Conservation (phyloP, 2,329 filamentous ascomycete species). For the Elsinoe ampelina region DNA sequence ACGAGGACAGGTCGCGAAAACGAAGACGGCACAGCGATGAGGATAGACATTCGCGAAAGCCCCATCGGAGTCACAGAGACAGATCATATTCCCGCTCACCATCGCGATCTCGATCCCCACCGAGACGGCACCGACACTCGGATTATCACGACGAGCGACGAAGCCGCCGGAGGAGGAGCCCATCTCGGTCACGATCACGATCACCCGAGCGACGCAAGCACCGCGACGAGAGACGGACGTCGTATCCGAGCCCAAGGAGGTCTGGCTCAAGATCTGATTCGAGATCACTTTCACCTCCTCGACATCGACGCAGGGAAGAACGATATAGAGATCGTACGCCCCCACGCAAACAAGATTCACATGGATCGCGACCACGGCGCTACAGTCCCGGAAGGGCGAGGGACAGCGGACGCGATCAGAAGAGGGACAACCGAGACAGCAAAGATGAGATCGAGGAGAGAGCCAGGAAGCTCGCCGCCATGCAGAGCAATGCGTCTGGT, state of each 20-base stretch:
- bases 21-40: slow-evolving; percentile 27
- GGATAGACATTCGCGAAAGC: slow-evolving; percentile 24
- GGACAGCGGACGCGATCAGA: slow-evolving; percentile 16
- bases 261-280: slow-evolving; percentile 29
- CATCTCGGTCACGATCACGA: slow-evolving; percentile 25
- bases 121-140: slow-evolving; percentile 21
- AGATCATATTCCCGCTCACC: slow-evolving; percentile 21
- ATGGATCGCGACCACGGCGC: slow-evolving; percentile 18
- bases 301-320: not conserved
- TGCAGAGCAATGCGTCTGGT: slow-evolving; percentile 41
- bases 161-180: not conserved
- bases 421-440: slow-evolving; percentile 14
- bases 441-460: slow-evolving; percentile 27
- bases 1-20: slow-evolving; percentile 26
- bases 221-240: slow-evolving; percentile 24
- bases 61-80: slow-evolving; percentile 23
- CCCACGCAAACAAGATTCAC: slow-evolving; percentile 16
- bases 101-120: slow-evolving; percentile 20
- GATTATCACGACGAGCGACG: slow-evolving; percentile 19
- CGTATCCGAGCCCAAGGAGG: slow-evolving; percentile 27
- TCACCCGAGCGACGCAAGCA: slow-evolving; percentile 31
- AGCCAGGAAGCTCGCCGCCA: slow-evolving; percentile 30
- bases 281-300: slow-evolving; percentile 22
- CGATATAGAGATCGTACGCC: not conserved
- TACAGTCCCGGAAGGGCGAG: not conserved